Base-by-base conservation (phyloP, 139 green algal species). In the Pseudopediastrum boryanum region DNA sequence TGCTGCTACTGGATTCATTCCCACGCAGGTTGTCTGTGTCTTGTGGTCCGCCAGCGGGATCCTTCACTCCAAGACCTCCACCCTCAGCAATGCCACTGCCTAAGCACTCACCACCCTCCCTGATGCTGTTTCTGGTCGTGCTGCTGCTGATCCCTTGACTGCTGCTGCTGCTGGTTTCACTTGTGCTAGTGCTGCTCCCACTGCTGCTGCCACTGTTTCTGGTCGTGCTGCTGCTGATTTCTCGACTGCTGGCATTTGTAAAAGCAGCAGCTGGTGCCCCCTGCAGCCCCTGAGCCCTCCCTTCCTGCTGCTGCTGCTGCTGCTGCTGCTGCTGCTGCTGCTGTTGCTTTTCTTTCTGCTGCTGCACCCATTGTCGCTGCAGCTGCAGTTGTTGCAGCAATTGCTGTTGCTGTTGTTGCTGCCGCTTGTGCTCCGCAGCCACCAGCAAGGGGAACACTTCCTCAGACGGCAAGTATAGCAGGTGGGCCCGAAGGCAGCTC, bases 241-340 rank as follows among this genome's bases (percentile, higher is more conserved):
- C 75, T 0, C 63, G n/a, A n/a, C n/a, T n/a, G n/a, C n/a, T 72
- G 25, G 72, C 52, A 25, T 63, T n/a, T n/a, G n/a, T n/a, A n/a
- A n/a, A n/a, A n/a, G 21, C 54, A 79, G 36, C 29, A 50, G 19
- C n/a, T 50, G 6, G 85, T 56, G n/a, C n/a, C n/a, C n/a, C n/a
- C n/a, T n/a, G n/a, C n/a, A n/a, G n/a, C n/a, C n/a, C n/a, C n/a
- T n/a, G n/a, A 7, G 13, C 27, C 23, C n/a, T 4, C 33, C 13
- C 6, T 42, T 63, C 44, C n/a, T 62, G n/a, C n/a, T n/a, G n/a
- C n/a, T n/a, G n/a, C n/a, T n/a, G n/a, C n/a, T n/a, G n/a, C n/a
- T n/a, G n/a, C n/a, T n/a, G n/a, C n/a, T n/a, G n/a, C n/a, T n/a
- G n/a, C n/a, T n/a, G 66, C 43, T 74, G 66, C 42, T 74, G 66